Conservation (phyloP, 495 filamentous ascomycete genomes). For the Thermothielavioides terrestris region DNA sequence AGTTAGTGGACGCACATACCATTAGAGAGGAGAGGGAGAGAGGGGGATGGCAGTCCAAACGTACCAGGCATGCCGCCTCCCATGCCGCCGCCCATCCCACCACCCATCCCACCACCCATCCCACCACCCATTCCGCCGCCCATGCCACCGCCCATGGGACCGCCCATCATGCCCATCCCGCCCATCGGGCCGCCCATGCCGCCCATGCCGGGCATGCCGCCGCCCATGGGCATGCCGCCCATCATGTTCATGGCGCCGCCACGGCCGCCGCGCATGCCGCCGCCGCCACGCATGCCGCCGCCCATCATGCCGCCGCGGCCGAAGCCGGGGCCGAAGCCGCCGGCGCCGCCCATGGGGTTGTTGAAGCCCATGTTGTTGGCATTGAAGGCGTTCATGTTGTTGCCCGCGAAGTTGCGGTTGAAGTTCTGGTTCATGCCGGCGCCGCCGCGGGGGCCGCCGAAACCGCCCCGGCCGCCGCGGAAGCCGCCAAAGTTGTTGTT, state of each 20-base stretch:
- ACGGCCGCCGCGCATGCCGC: constrained; percentile 62
- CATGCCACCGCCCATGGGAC: constrained; percentile 37
- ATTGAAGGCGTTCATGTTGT: constrained; percentile 32
- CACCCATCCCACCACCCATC: constrained; percentile 52
- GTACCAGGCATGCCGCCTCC: constrained; percentile 51
- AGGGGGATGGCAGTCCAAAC: not conserved
- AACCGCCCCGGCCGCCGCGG: constrained; percentile 32
- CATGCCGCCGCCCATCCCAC: constrained; percentile 42
- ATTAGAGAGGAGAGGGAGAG: not conserved
- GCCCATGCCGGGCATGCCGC: constrained; percentile 30
- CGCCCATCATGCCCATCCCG: constrained; percentile 44
- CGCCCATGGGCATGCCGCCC: constrained; percentile 27
- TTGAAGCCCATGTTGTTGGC: constrained; percentile 35
- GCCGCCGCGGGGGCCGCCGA: constrained; percentile 21
- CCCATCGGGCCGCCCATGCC: constrained; percentile 24
- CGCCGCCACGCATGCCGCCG: constrained; percentile 36
- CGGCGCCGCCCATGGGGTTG: constrained; percentile 54
- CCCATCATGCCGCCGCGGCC: constrained; percentile 61
- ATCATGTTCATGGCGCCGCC: constrained; percentile 44
- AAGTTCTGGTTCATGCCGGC: constrained; percentile 33
- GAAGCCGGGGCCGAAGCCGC: constrained; percentile 45
- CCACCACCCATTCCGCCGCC: constrained; percentile 38
- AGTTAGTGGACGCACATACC: not conserved
- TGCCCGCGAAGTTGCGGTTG: constrained; percentile 33
- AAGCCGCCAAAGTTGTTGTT: constrained; percentile 32